Conservation (phyloP, 2,329 filamentous ascomycete genomes). For the Beauveria sp. region DNA sequence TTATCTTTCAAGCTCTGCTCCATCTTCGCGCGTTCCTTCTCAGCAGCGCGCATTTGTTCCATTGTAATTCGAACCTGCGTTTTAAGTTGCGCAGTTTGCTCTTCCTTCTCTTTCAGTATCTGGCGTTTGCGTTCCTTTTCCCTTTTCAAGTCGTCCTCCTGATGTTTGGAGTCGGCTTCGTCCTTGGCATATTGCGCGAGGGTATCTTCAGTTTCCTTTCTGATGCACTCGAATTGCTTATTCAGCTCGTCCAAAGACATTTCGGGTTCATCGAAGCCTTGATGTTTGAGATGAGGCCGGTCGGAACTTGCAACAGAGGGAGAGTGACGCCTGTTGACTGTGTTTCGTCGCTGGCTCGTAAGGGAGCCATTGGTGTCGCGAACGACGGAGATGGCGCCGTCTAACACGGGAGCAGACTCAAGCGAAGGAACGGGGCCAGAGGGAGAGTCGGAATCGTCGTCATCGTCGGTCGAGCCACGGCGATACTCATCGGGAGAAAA, state of each 20-base stretch:
- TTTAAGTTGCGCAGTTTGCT: conserved; percentile 76
- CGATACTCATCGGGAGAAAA: conserved; percentile 46
- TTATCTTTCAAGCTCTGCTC: conserved; percentile 66
- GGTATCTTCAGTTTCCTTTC: conserved; percentile 76
- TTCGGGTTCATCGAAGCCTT: conserved; percentile 46
- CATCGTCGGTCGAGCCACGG: conserved; percentile 32
- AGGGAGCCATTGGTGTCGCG: conserved; percentile 53
- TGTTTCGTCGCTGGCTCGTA: conserved; percentile 36
- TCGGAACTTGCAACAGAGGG: conserved; percentile 58
- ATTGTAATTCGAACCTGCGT: conserved; percentile 74
- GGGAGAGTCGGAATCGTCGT: conserved; percentile 37
- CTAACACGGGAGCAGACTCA: conserved; percentile 55
- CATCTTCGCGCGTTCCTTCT: conserved; percentile 71
- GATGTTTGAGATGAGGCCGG: conserved; percentile 37
- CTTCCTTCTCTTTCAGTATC: conserved; percentile 80
- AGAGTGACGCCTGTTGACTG: conserved; percentile 67
- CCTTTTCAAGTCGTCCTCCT: conserved; percentile 60
- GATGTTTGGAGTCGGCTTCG: conserved; percentile 60
- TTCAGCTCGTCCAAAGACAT: conserved; percentile 72
- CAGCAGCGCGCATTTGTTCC: conserved; percentile 70
- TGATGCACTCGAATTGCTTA: conserved; percentile 68
- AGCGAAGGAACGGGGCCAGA: conserved; percentile 47
- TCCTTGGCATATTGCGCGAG: conserved; percentile 64
- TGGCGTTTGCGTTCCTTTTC: conserved; percentile 75
- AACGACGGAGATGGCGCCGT: conserved; percentile 51